Percentiles rank a stretch among this genome's conserved stretches.
Evolutionary conservation across 495 filamentous ascomycete species (phyloP).

Genomic region (Aspergillus panamensis): DNA sequence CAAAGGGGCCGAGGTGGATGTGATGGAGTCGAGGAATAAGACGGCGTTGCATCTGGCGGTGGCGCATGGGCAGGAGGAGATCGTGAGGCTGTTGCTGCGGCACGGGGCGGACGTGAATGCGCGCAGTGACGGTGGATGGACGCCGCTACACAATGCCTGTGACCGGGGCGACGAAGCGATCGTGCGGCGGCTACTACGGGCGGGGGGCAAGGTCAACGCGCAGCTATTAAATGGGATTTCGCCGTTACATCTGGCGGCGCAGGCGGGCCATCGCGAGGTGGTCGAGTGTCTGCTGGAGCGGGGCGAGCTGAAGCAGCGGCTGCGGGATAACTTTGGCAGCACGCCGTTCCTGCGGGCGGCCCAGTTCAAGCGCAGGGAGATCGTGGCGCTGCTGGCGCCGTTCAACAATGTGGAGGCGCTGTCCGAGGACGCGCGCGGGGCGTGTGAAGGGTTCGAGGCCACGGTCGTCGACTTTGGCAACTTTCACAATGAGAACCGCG

Average conservation of each 20-base stretch:
- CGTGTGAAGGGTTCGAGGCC: slow-evolving; percentile 60
- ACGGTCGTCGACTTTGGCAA: slow-evolving; percentile 68
- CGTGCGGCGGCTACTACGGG: slow-evolving; percentile 46
- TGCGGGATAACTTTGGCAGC: slow-evolving; percentile 59
- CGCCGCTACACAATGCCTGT: slow-evolving; percentile 61
- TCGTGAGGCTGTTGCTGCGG: slow-evolving; percentile 53
- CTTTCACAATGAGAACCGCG: slow-evolving; percentile 60
- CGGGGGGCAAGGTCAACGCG: slow-evolving; percentile 54
- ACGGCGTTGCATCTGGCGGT: slow-evolving; percentile 59
- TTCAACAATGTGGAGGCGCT: slow-evolving; percentile 51
- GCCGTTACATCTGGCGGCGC: slow-evolving; percentile 60
- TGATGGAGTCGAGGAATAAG: slow-evolving; percentile 55
- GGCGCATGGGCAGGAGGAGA: slow-evolving; percentile 49
- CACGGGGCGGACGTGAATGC: slow-evolving; percentile 53
- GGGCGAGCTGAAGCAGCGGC: slow-evolving; percentile 42
- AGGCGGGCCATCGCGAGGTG: slow-evolving; percentile 55
- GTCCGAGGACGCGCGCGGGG: slow-evolving; percentile 51
- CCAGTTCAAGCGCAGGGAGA: slow-evolving; percentile 54
- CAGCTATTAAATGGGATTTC: slow-evolving; percentile 56
- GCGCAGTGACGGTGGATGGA: slow-evolving; percentile 60
- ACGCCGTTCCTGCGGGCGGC: slow-evolving; percentile 59
- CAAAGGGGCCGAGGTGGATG: slow-evolving; percentile 46
- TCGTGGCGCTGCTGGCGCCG: slow-evolving; percentile 55
- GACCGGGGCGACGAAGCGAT: slow-evolving; percentile 51
- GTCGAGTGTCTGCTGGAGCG: slow-evolving; percentile 51